Percentiles rank a stretch among this genome's conserved stretches.
These are phyloP conservation scores for Schizothecium vesticola DNA, from an alignment of 495 filamentous ascomycete species.

Conservation along the genomic window DNA sequence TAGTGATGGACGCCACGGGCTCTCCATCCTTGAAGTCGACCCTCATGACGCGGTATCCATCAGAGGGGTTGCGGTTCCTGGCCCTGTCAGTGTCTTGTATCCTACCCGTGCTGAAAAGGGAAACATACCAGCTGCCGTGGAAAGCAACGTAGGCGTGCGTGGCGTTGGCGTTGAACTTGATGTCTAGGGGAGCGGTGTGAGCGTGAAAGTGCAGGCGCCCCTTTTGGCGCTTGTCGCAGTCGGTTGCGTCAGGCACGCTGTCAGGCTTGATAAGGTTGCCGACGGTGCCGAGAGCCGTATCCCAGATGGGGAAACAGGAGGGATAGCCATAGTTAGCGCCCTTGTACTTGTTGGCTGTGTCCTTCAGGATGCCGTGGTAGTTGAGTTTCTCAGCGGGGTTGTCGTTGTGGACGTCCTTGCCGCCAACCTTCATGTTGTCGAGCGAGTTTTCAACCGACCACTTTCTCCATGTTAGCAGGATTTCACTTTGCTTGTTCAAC, in stretches of 20 bases:
- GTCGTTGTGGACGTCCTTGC: constrained; percentile 54
- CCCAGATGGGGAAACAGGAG: constrained; percentile 56
- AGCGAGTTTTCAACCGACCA: constrained; percentile 65
- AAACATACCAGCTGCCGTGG: constrained; percentile 51
- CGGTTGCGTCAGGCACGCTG: constrained; percentile 21
- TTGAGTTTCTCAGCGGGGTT: constrained; percentile 68
- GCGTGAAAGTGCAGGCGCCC: constrained; percentile 48
- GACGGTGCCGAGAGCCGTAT: constrained; percentile 35
- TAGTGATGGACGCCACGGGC: constrained; percentile 35
- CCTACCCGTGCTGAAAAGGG: not conserved
- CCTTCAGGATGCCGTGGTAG: constrained; percentile 54
- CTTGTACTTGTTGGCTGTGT: constrained; percentile 37
- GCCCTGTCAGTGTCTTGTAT: not conserved
- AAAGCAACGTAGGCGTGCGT: constrained; percentile 46
- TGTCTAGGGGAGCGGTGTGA: constrained; percentile 53
- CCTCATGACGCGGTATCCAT: constrained; percentile 45
- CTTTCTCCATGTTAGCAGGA: not conserved
- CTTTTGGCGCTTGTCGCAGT: constrained; percentile 31
- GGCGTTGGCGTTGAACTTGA: constrained; percentile 42
- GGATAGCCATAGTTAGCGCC: constrained; percentile 58
- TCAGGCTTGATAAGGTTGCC: constrained; percentile 42
- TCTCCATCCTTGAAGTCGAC: constrained; percentile 42
- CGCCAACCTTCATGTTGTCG: constrained; percentile 50
- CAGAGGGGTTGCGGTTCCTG: constrained; percentile 39
- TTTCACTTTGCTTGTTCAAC: not conserved